These are phyloP conservation scores for Phytophthora foliorum DNA, from an alignment of 352 stramenopile genomes.

Conservation along the genomic window DNA sequence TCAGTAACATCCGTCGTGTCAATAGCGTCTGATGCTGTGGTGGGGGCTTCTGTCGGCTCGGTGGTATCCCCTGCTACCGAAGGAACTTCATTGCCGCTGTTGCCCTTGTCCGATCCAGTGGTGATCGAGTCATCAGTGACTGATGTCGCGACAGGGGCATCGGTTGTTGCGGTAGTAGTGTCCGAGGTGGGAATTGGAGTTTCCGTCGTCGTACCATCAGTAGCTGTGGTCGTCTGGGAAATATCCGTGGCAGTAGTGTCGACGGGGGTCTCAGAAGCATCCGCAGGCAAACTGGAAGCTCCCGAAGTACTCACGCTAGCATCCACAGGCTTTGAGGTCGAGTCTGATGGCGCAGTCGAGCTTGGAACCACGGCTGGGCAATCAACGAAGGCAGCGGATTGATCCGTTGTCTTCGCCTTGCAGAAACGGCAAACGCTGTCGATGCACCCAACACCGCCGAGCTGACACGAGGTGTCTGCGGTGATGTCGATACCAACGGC, in stretches of 20 bases:
- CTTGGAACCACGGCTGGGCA: constrained; percentile 2
- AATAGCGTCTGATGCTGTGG: background rate
- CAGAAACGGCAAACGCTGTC: constrained; percentile 48
- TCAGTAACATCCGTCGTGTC: constrained; percentile 1
- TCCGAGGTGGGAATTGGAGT: background rate
- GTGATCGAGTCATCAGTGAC: background rate
- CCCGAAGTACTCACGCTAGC: background rate
- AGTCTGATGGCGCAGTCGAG: background rate
- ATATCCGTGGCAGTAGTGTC: background rate
- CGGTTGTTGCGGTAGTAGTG: background rate
- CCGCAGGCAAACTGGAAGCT: background rate
- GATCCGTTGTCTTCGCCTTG: constrained; percentile 27
- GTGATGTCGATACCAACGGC: constrained; percentile 38
- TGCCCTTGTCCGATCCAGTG: background rate
- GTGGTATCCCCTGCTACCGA: background rate
- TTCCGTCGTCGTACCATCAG: background rate
- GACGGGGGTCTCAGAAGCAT: background rate
- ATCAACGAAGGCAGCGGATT: constrained; percentile 28
- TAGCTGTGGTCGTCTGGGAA: background rate
- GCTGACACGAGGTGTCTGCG: constrained; percentile 30
- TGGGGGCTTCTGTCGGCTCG: no score
- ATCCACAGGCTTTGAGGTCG: constrained; percentile 1
- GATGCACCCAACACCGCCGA: constrained; percentile 45
- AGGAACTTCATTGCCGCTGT: background rate
- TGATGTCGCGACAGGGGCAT: background rate